Conservation (phyloP, 192 early-diverging fungal species). For the Gaertneriomyces semiglobifer region DNA sequence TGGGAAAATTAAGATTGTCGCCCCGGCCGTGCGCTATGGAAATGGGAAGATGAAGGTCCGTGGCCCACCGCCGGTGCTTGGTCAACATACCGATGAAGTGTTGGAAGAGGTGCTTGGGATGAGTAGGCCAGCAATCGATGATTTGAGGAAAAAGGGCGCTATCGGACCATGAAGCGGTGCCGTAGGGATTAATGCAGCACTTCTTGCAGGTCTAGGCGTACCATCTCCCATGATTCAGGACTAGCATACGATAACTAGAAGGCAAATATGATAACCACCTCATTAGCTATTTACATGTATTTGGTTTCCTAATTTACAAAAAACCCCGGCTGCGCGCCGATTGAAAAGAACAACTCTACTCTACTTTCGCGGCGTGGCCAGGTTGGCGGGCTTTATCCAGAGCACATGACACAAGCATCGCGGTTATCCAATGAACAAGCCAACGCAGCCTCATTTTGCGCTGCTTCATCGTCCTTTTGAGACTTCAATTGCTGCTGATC, state of each 20-base stretch:
- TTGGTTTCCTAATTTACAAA: too few relatives aligned
- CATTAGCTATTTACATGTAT: too few relatives aligned
- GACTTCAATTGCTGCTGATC: conserved; percentile 67
- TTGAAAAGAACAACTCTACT: too few relatives aligned
- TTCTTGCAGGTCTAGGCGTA: too few relatives aligned
- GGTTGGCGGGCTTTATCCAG: conserved; percentile 21
- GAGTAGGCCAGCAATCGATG: conserved; percentile 49
- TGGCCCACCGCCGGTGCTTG: conserved; percentile 75
- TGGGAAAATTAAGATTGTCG: conserved; percentile 74
- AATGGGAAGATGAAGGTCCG: conserved; percentile 61
- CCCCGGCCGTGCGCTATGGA: conserved; percentile 76
- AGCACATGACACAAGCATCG: conserved; percentile 90
- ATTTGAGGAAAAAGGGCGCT: conserved; percentile 5
- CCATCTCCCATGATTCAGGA: too few relatives aligned
- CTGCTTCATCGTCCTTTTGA: conserved; percentile 22
- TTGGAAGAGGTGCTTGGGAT: conserved; percentile 66
- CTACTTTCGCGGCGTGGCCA: too few relatives aligned
- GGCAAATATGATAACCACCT: too few relatives aligned
- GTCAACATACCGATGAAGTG: conserved; percentile 85
- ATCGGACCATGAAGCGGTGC: conserved; percentile 1
- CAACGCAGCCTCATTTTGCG: conserved; percentile 67
- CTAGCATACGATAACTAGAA: too few relatives aligned
- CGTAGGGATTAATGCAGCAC: too few relatives aligned
- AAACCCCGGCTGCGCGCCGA: too few relatives aligned
- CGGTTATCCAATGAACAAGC: conserved; percentile 89